Percentiles rank a stretch among this genome's conserved stretches.
Evolutionary conservation across 1,284 basidiomycete genomes (phyloP).

Genomic region (Meripilus lineatus): DNA sequence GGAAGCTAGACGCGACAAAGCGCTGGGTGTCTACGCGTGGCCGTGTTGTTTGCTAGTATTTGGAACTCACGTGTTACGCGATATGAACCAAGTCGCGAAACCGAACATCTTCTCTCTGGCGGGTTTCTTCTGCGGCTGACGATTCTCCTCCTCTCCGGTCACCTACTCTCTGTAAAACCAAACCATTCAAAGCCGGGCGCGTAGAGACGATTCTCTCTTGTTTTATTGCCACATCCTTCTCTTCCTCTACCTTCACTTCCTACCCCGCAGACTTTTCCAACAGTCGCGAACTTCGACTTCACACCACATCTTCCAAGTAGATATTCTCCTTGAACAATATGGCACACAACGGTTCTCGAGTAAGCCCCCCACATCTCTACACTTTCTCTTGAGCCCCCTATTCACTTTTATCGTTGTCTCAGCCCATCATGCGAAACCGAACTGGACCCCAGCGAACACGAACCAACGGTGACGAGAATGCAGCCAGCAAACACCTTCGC

Average conservation of each 20-base stretch:
- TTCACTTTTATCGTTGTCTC: slow-evolving; percentile 6
- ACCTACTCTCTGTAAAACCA: background rate
- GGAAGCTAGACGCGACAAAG: background rate
- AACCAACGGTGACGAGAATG: slow-evolving; percentile 65
- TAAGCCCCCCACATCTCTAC: background rate
- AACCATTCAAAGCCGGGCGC: no score
- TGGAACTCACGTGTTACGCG: background rate
- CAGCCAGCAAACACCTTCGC: slow-evolving; percentile 56
- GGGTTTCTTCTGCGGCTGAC: slow-evolving; percentile 4
- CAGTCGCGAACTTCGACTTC: background rate
- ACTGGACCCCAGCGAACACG: slow-evolving; percentile 48
- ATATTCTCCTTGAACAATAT: slow-evolving; percentile 7
- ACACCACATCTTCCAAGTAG: slow-evolving; percentile 1
- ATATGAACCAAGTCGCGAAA: background rate
- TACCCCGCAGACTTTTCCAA: background rate
- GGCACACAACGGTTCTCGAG: slow-evolving; percentile 8
- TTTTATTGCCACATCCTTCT: background rate
- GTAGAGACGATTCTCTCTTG: slow-evolving; percentile 1
- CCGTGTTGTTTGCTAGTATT: slow-evolving; percentile 12
- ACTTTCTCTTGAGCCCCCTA: background rate
- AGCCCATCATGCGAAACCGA: slow-evolving; percentile 30
- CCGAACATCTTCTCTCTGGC: background rate
- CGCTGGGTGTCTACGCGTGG: background rate
- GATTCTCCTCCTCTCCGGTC: background rate
- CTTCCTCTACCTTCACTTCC: slow-evolving; percentile 1